phyloP scores from a whole-genome alignment of 1,139 yeast species.

The Saccharomyces hybrid region DNA sequence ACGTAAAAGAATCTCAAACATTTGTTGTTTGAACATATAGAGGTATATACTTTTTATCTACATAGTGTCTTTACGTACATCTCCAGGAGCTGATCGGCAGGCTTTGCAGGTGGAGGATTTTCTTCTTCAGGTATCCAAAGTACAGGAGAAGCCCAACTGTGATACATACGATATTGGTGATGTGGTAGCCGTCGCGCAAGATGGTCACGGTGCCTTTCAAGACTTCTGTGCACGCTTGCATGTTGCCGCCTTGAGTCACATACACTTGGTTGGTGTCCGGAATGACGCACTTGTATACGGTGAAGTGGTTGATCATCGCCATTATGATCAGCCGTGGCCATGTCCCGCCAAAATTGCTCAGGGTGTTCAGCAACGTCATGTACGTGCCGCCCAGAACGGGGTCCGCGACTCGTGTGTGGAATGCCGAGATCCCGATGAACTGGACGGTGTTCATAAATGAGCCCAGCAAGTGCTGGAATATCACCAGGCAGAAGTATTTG shows the following conservation, averaged over 20 bases:
- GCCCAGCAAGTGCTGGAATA: conserved; percentile 73
- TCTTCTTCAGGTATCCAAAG: conserved; percentile 56
- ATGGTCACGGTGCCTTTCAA: conserved; percentile 25
- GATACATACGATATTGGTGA: conserved; percentile 67
- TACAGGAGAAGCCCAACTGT: conserved; percentile 58
- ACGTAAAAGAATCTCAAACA: not conserved
- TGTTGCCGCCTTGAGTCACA: conserved; percentile 40
- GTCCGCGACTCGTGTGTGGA: conserved; percentile 92
- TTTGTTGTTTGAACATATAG: not conserved
- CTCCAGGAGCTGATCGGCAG: conserved; percentile 35
- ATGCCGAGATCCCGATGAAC: conserved; percentile 88
- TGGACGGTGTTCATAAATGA: conserved; percentile 93
- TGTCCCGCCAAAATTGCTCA: conserved; percentile 91
- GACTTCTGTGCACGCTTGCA: conserved; percentile 31
- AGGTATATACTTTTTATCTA: not conserved
- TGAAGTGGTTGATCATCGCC: conserved; percentile 70
- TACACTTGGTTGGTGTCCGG: conserved; percentile 9
- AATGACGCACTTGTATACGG: conserved; percentile 49
- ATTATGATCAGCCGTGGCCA: conserved; percentile 87
- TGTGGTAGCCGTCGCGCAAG: conserved; percentile 74
- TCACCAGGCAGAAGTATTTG: conserved; percentile 58
- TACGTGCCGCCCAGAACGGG: conserved; percentile 95
- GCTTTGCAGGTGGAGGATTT: conserved; percentile 33
- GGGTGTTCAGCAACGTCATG: conserved; percentile 90
- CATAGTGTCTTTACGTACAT: conserved; percentile 8